Base-by-base conservation (phyloP, 2,329 filamentous ascomycete species). In the Apiospora arundinis region DNA sequence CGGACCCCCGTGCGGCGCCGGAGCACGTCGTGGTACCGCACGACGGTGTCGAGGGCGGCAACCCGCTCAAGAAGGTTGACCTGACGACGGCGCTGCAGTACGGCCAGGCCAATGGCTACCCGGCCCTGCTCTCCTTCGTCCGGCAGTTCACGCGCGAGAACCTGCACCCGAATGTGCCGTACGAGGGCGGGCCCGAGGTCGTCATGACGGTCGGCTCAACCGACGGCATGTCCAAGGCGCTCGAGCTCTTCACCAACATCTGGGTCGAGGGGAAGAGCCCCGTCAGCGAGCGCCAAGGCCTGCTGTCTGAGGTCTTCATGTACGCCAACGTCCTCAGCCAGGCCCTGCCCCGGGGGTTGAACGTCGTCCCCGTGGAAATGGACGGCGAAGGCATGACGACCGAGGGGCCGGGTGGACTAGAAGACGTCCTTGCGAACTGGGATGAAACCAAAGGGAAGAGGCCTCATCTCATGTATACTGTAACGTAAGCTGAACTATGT, bases 401-500 rank as follows among this genome's bases (percentile, higher is more conserved):
- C 0, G 84, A 87, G 28, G 95, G 95, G 0, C 86, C 89, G 7
- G 93, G 93, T 40, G 92, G 94, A 1, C 83, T 98, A 73, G 86
- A 91, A 72, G 92, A 97, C 76, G 90, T 97, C 0, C 84, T 98
- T 42, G 88, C 91, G 69, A 94, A 93, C 76, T 98, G 95, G 95
- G 93, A 98, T 80, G 85, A 86, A 66, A 85, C 85, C 52, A 91
- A 87, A 76, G 95, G 95, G 0, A 91, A 90, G 78, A 87, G 92
- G 71, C 95, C 95, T 52, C 93, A 95, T 80, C 80, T 98, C 74
- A 87, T 98, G 85, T 98, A 98, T 80, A 97, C 94, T 1, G 93
- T 98, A 74, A 95, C 93, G 91, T 94, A 82, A 88, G 92, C 90
- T 48, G 4, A 14, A 16, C 49, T 68, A 75, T 72, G 28, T n/a